Evolutionary conservation across 2,329 filamentous ascomycete species (phyloP), one percentile per base, ranked within the genome.

Genomic region (Rhinocladiella mackenziei): DNA sequence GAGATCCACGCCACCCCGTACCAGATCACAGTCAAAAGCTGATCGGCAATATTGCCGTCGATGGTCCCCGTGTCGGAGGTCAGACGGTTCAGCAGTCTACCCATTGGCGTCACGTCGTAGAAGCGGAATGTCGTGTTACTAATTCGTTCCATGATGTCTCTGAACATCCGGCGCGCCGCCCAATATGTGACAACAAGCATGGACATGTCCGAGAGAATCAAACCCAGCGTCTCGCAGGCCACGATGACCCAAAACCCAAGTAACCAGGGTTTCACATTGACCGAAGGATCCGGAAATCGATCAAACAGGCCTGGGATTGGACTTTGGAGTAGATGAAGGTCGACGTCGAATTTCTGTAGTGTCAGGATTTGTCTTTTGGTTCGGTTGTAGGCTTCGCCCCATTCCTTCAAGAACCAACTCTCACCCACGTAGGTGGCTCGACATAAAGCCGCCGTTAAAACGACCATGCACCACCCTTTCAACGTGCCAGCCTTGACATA

Each of bases 31-130:
- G 74, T 65, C 50, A 86, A 81, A 36, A 95, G 78, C 9, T 87
- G 81, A 7, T 73, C 68, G 35, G 86, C 84, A 56, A 95, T 85
- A n/a, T 85, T 83, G 1, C 89, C 89, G 58, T 96, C 89, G 0
- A 95, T 77, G 37, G 87, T 89, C 19, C 85, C 86, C 66, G 95
- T 92, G 58, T 96, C 89, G 1, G 86, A 87, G 0, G 89, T 94
- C 48, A 96, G 74, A 5, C 89, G 79, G 62, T 96, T 96, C 86
- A 95, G 95, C 50, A 96, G 70, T 34, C 89, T 80, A 0, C 89
- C 89, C 0, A 94, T 82, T 0, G 89, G 89, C 0, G 89, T 95
- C 3, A 87, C 80, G 60, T 96, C 89, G 67, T 94, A 92, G 64
- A 89, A 96, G 1, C 88, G 80, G 66, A 96, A 94, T 0, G 83